Base-by-base conservation (phyloP, 2,329 filamentous ascomycete species). In the Botrytis fabae region DNA sequence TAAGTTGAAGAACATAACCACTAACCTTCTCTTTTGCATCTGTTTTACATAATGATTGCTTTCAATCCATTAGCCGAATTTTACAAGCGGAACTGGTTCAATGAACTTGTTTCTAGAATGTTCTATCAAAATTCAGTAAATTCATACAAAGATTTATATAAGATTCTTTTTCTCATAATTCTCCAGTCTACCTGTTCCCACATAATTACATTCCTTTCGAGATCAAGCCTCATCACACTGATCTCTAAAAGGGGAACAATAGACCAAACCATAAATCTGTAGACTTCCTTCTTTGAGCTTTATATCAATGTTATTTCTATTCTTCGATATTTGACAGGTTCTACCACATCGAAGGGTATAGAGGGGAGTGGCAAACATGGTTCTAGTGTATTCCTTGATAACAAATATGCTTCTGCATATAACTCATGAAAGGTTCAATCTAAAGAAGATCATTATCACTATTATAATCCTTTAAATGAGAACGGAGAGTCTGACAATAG, bases 131-230 rank as follows among this genome's bases (percentile, higher is more conserved):
- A 3, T 18, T 6, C 3, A 32, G 3, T 25, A 4, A 32, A 2
- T 18, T 4, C 51, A 18, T 9, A 4, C 1, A 1, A 28, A 32
- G 0, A 18, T 6, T 9, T 9, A 9, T 0, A 57, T 57, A 28
- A 18, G 14, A 1, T 28, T 32, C 7, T 18, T 12, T 18, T 32
- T 28, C n/a, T 28, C 6, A 4, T 4, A 2, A 2, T 6, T 57
- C n/a, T 2, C n/a, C 1, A 57, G 5, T 4, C 8, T 8, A 7
- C 6, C 3, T 32, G 3, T 18, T 14, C 51, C 14, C 16, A 57
- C 4, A 28, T 2, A 9, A 28, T n/a, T 28, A 8, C n/a, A 28
- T 32, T 57, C 14, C n/a, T 32, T 18, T 18, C 2, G 14, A 14
- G 28, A 28, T 7, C 7, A 3, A 57, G 7, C 16, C 16, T 32